Evolutionary conservation across 495 filamentous ascomycete species (phyloP).

Genomic region (Aspergillus bridgeri): DNA sequence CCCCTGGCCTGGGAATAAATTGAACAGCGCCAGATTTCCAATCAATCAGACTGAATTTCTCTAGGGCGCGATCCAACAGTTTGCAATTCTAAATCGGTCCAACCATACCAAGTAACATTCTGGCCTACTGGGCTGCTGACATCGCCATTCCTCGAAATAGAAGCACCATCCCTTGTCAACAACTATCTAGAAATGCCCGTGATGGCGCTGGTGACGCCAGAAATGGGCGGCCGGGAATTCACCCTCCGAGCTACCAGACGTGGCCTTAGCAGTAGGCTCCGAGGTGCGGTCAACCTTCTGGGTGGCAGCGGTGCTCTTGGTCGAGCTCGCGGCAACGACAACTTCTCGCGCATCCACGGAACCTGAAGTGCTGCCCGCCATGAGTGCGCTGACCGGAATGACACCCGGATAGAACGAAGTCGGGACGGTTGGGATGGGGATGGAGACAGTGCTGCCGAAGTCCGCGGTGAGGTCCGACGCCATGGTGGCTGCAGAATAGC

Average conservation of each 20-base stretch:
- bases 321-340: not conserved
- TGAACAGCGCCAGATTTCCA: not conserved
- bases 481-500: slow-evolving; percentile 51
- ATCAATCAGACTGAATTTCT: not conserved
- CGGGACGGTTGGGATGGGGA: slow-evolving; percentile 55
- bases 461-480: slow-evolving; percentile 38
- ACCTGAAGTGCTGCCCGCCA: not conserved
- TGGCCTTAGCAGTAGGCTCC: not conserved
- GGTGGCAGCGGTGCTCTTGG: not conserved
- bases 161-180: not conserved
- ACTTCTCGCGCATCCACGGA: not conserved
- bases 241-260: not conserved
- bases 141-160: not conserved
- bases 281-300: not conserved
- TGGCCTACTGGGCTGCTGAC: not conserved
- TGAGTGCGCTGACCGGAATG: slow-evolving; percentile 31
- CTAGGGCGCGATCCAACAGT: too few species aligned
- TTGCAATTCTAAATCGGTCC: not conserved
- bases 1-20: not conserved
- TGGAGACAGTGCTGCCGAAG: slow-evolving; percentile 42
- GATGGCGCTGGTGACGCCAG: not conserved
- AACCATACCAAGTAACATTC: not conserved
- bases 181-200: not conserved
- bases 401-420: slow-evolving; percentile 52
- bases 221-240: not conserved